phyloP scores from a whole-genome alignment of 2,329 filamentous ascomycete species.

The Aspergillus proliferans region DNA sequence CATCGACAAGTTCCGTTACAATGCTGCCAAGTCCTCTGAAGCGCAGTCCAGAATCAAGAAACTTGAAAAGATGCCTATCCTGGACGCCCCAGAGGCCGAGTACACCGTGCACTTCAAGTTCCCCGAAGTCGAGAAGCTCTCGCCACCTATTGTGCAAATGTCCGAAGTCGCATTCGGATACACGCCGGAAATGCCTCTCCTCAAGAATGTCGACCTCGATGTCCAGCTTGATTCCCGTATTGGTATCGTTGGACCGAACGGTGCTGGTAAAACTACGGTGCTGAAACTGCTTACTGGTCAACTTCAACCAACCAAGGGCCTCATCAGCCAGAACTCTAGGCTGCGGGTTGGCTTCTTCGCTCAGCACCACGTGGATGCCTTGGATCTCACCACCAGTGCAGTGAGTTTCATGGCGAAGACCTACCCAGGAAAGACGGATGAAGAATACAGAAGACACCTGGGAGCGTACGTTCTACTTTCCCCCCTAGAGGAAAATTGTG shows the following conservation, averaged over 20 bases:
- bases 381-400: constrained; percentile 81
- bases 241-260: constrained; percentile 98
- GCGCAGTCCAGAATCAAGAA: constrained; percentile 99
- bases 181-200: constrained; percentile 66
- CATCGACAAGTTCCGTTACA: constrained; percentile 99
- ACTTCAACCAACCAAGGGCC: constrained; percentile 65
- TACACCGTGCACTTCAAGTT: constrained; percentile 97
- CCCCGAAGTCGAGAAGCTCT: constrained; percentile 94
- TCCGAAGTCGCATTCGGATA: constrained; percentile 87
- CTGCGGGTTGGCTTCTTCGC: constrained; percentile 94
- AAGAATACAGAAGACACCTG: constrained; percentile 92
- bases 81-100: constrained; percentile 84
- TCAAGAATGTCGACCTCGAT: constrained; percentile 84
- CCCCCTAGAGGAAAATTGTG: background rate
- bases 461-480: constrained; percentile 63
- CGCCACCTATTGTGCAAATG: constrained; percentile 98
- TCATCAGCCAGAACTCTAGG: constrained; percentile 83
- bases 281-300: constrained; percentile 93
- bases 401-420: constrained; percentile 94
- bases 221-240: constrained; percentile 97
- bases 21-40: constrained; percentile 96
- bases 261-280: constrained; percentile 97
- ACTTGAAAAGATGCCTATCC: constrained; percentile 88
- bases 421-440: constrained; percentile 85
- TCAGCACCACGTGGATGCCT: constrained; percentile 94